These are phyloP conservation scores for Sisymbrium irio DNA, from an alignment of 345 rosid genomes.

Conservation along the genomic window DNA sequence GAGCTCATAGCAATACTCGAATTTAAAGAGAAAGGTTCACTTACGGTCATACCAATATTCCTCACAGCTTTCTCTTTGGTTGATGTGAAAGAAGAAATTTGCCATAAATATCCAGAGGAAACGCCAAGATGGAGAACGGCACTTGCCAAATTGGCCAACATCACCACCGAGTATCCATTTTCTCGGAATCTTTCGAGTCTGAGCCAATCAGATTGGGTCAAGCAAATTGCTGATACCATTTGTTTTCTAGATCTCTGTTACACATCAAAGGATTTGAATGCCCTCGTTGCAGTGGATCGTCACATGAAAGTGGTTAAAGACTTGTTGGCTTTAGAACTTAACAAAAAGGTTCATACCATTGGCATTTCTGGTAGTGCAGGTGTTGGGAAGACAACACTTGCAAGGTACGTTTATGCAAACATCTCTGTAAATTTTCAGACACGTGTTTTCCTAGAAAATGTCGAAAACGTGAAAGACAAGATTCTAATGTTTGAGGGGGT, in stretches of 20 bases:
- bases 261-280: not conserved
- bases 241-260: not conserved
- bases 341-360: not conserved
- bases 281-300: constrained; percentile 16
- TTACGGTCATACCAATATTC: constrained; percentile 8
- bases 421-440: not conserved
- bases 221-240: not conserved
- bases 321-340: not conserved
- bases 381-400: constrained; percentile 19
- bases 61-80: not conserved
- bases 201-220: not conserved
- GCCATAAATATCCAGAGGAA: not conserved
- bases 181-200: not conserved
- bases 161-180: not conserved
- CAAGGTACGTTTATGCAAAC: not conserved
- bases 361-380: constrained; percentile 16
- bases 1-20: not conserved
- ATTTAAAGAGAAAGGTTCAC: not conserved
- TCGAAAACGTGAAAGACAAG: not conserved
- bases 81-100: not conserved
- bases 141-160: not conserved
- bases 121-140: not conserved
- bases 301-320: not conserved
- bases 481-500: not conserved
- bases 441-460: not conserved